Evolutionary conservation across 2,329 filamentous ascomycete species (phyloP).

Genomic region (Cordyceps tenuipes): DNA sequence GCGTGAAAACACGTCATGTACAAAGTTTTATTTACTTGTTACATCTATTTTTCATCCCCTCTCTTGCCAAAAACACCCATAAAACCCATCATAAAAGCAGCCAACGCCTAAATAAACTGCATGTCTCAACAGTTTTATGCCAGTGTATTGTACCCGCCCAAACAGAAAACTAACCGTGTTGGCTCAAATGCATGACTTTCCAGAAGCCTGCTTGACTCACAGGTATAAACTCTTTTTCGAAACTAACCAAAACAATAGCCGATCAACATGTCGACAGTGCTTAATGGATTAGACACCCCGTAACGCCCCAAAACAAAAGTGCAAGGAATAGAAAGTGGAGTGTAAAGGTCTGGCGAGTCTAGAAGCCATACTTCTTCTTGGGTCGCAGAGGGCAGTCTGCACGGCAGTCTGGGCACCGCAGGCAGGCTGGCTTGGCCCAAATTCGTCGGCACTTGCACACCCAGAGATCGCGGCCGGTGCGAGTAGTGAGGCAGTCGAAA

Average conservation of each 20-base stretch:
- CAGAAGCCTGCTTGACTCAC: not conserved
- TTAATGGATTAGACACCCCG: not conserved
- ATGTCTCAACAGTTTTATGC: not conserved
- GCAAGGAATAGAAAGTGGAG: not conserved
- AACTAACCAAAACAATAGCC: not conserved
- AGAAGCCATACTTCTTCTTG: slow-evolving; percentile 21
- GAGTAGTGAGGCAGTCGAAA: slow-evolving; percentile 30
- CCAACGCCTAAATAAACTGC: not conserved
- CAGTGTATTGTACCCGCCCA: not conserved
- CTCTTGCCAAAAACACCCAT: not conserved
- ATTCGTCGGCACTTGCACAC: slow-evolving; percentile 30
- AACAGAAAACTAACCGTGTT: not conserved
- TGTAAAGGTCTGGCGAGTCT: not conserved
- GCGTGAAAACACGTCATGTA: not conserved
- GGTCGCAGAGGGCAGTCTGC: slow-evolving; percentile 29
- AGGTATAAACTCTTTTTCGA: not conserved
- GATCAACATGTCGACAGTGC: not conserved
- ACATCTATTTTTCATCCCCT: not conserved
- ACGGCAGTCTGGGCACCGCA: slow-evolving; percentile 28
- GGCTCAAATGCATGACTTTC: not conserved
- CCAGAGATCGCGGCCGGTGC: slow-evolving; percentile 31
- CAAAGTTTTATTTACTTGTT: not conserved
- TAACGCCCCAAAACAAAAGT: not conserved
- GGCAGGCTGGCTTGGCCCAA: slow-evolving; percentile 28
- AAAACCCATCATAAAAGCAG: not conserved